Conservation (phyloP, 768 basidiomycete genomes). For the Trametes villosa region DNA sequence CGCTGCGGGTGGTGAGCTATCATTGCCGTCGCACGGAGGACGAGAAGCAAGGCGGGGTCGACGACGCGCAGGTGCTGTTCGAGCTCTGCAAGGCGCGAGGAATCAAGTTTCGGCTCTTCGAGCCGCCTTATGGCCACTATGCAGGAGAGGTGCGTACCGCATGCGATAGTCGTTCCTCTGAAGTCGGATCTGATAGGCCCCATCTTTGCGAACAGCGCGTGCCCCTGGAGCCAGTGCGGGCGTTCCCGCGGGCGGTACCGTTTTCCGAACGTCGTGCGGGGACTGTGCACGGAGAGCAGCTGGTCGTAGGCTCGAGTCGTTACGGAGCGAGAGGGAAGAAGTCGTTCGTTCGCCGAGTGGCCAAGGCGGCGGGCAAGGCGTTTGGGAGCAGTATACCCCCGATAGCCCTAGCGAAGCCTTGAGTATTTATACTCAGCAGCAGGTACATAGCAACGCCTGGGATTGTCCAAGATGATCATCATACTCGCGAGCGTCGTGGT, state of each 20-base stretch:
- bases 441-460: too few species aligned
- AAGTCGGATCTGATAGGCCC: background rate
- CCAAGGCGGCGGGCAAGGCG: background rate
- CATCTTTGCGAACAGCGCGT: background rate
- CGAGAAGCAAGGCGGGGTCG: background rate
- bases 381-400: background rate
- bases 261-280: background rate
- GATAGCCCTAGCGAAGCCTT: background rate
- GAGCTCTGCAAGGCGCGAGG: background rate
- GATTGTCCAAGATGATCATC: too few species aligned
- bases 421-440: background rate
- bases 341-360: background rate
- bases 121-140: constrained; percentile 2
- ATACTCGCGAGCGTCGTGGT: too few species aligned
- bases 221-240: background rate
- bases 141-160: constrained; percentile 6
- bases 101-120: constrained; percentile 1
- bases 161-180: background rate
- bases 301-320: background rate
- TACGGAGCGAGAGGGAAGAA: background rate
- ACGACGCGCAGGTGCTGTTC: background rate
- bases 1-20: constrained; percentile 4
- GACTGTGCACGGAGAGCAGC: background rate
- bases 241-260: background rate
- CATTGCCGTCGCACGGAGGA: background rate